Conservation (phyloP, 2,329 filamentous ascomycete genomes). For the Passalora sequoiae region DNA sequence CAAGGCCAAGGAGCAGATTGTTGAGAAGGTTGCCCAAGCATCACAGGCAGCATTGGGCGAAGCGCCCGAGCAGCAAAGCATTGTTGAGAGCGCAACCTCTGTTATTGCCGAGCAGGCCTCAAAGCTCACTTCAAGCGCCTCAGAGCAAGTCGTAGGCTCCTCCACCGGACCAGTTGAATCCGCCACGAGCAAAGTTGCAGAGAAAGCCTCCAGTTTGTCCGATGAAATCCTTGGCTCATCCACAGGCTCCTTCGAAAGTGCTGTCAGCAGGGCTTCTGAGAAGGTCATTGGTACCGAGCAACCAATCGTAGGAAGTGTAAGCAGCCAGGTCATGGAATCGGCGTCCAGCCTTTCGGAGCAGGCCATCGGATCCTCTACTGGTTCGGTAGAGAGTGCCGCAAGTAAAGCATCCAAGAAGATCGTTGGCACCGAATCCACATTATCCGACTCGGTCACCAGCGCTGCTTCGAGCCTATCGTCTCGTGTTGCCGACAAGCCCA, state of each 20-base stretch:
- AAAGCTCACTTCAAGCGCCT: slow-evolving; percentile 28
- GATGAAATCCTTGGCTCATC: slow-evolving; percentile 21
- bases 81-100: slow-evolving; percentile 35
- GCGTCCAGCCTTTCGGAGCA: slow-evolving; percentile 28
- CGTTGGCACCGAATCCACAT: slow-evolving; percentile 23
- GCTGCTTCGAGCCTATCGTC: slow-evolving; percentile 21
- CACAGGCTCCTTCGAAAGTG: slow-evolving; percentile 48
- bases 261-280: slow-evolving; percentile 43
- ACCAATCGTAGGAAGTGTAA: slow-evolving; percentile 7
- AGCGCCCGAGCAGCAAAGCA: slow-evolving; percentile 29
- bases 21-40: slow-evolving; percentile 27
- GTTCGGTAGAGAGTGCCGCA: slow-evolving; percentile 35
- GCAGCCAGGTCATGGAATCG: slow-evolving; percentile 10
- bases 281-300: slow-evolving; percentile 14
- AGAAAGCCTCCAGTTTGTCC: slow-evolving; percentile 27
- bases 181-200: slow-evolving; percentile 44
- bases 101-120: slow-evolving; percentile 26
- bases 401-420: slow-evolving; percentile 26
- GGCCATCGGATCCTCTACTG: slow-evolving; percentile 31
- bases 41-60: slow-evolving; percentile 34
- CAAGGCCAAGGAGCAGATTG: slow-evolving; percentile 41
- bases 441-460: slow-evolving; percentile 31
- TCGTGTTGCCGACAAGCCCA: slow-evolving; percentile 1
- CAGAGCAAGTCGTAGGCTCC: slow-evolving; percentile 24
- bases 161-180: slow-evolving; percentile 48